Base-by-base conservation (phyloP, 306 rosid genomes). In the Rubus idaeus region DNA sequence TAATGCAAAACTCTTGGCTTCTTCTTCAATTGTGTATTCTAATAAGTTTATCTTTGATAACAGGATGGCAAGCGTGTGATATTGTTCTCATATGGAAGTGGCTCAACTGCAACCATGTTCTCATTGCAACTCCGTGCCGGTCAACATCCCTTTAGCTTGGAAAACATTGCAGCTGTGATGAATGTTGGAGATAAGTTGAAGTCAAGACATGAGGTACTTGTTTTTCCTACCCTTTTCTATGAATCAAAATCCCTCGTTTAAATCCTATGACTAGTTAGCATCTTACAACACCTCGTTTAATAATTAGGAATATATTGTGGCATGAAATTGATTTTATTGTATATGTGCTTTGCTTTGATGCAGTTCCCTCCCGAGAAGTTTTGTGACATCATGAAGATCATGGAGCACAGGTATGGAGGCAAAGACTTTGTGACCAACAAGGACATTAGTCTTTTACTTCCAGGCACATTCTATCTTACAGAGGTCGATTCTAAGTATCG, bases 401-500 rank as follows among this genome's bases (percentile, higher is more conserved):
- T 92, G 98, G 99, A 96, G 84, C 97, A 91, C 73, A 84, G 98
- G 78, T 96, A 96, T 78, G 99, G 99, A 68, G 97, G 78, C 42
- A 96, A 96, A 84, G 99, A 92, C 80, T 92, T 86, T 70, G 93
- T 86, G 77, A 96, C 99, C 41, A 96, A 90, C 93, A 86, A 91
- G 88, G 99, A 96, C 79, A 68, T 10, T 63, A 86, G 89, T 87
- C 93, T 89, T 77, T 85, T 96, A 77, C 39, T 88, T 51, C 82
- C 93, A 46, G 99, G 98, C 83, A 91, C 98, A 21, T 96, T 83
- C 94, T 96, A 96, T 84, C 99, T 96, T 72, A 96, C 99, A 0
- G 93, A 96, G 84, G 99, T 96, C 3, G 99, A 96, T 74, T 81
- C 93, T 75, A 82, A 81, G 87, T 96, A 96, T 52, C 84, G 99